Conservation (phyloP, 352 stramenopile genomes). For the Globisporangium yorkense region DNA sequence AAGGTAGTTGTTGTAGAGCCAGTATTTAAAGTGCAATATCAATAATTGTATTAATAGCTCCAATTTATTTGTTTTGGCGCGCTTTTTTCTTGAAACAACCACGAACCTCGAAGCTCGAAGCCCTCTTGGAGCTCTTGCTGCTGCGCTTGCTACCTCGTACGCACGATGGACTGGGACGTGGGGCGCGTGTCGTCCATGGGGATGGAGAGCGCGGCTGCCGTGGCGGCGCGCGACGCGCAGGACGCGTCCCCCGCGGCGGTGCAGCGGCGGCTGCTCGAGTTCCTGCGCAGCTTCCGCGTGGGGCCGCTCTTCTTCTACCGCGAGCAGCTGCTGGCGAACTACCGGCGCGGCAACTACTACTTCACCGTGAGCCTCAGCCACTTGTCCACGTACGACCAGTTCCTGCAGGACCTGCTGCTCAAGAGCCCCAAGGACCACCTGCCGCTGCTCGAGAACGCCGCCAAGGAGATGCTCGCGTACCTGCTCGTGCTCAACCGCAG, state of each 20-base stretch:
- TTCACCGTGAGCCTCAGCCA: conserved; percentile 85
- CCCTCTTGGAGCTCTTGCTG: no score
- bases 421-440: conserved; percentile 83
- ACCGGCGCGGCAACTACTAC: conserved; percentile 60
- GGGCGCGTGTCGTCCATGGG: conserved; percentile 75
- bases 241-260: conserved; percentile 52
- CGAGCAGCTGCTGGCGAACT: conserved; percentile 85
- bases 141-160: neutral
- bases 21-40: no score
- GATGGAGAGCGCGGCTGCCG: conserved; percentile 58
- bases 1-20: no score
- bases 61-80: no score
- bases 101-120: no score
- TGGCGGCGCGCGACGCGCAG: conserved; percentile 39
- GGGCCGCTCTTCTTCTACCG: conserved; percentile 87
- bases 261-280: conserved; percentile 64
- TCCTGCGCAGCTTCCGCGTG: conserved; percentile 85
- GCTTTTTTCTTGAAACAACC: no score
- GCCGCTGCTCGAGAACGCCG: conserved; percentile 77
- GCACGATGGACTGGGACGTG: conserved; percentile 77
- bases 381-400: conserved; percentile 80
- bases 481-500: conserved; percentile 49
- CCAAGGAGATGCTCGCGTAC: conserved; percentile 72
- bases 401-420: conserved; percentile 82
- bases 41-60: no score